Evolutionary conservation across 768 basidiomycete genomes (phyloP).

Genomic region (Cantharellus anzutake): DNA sequence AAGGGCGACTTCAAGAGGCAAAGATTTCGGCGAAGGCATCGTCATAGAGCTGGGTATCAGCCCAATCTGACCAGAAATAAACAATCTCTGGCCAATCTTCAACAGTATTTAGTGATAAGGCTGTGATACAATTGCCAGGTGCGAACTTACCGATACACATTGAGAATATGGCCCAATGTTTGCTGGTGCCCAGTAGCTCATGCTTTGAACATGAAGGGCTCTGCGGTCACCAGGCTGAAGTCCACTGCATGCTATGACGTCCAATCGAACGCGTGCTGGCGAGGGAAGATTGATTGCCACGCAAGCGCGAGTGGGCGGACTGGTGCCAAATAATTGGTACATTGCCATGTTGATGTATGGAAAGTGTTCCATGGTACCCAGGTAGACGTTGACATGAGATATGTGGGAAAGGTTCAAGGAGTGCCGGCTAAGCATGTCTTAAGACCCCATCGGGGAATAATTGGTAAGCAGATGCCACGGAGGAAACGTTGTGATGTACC

Average conservation of each 20-base stretch:
- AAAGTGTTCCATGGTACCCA: slow-evolving; percentile 73
- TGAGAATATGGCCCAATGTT: slow-evolving; percentile 99
- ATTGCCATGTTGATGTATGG: slow-evolving; percentile 60
- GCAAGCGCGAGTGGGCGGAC: slow-evolving; percentile 90
- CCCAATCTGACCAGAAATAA: slow-evolving; percentile 90
- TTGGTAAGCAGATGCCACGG: background rate
- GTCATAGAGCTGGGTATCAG: slow-evolving; percentile 56
- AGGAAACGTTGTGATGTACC: slow-evolving; percentile 24
- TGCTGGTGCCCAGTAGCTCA: slow-evolving; percentile 98
- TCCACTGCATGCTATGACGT: slow-evolving; percentile 55
- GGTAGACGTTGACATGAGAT: slow-evolving; percentile 60
- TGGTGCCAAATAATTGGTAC: slow-evolving; percentile 63
- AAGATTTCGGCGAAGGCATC: slow-evolving; percentile 39
- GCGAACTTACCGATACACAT: slow-evolving; percentile 48
- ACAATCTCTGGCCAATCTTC: slow-evolving; percentile 58
- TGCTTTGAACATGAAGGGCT: slow-evolving; percentile 80
- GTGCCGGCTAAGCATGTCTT: background rate
- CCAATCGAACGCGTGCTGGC: slow-evolving; percentile 41
- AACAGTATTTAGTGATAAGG: background rate
- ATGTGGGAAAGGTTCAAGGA: slow-evolving; percentile 35
- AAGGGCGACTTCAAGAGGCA: slow-evolving; percentile 50
- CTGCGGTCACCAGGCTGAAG: slow-evolving; percentile 27
- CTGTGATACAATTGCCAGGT: background rate
- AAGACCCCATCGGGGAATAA: background rate
- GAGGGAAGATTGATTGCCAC: slow-evolving; percentile 56